Base-by-base conservation (phyloP, 2,329 filamentous ascomycete genomes). In the Meredithiella fracta region DNA sequence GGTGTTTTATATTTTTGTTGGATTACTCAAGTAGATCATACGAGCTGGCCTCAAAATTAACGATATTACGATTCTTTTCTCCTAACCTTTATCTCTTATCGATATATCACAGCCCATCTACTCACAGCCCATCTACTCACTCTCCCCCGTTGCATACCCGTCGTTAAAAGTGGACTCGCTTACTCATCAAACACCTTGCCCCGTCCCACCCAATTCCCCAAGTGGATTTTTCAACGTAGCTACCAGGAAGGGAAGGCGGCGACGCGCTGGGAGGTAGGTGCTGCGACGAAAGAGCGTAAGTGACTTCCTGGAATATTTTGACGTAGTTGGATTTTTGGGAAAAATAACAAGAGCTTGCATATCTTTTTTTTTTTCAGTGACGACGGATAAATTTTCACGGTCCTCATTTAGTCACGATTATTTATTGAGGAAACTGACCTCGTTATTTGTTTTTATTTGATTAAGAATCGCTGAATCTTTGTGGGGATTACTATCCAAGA, bases 91-190 rank as follows among this genome's bases (percentile, higher is more conserved):
- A n/a, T n/a, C n/a, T n/a, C n/a, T n/a, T n/a, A n/a, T n/a, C n/a
- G n/a, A n/a, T n/a, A n/a, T n/a, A n/a, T n/a, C n/a, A n/a, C n/a
- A n/a, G n/a, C n/a, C n/a, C n/a, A n/a, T n/a, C n/a, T 37, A 37
- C 7, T 15, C 34, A 37, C 7, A 7, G n/a, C n/a, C n/a, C n/a
- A n/a, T n/a, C n/a, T n/a, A n/a, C n/a, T 22, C 8, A 20, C 17
- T n/a, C 8, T 2, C n/a, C 15, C 17, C 17, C 17, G 5, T 22
- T 49, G 11, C 8, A 25, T 22, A 26, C 22, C 20, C 53, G 55
- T 47, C 55, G 55, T 56, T 56, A 56, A 56, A 56, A 56, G 55
- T 56, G 55, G 55, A 53, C 11, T 14, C 23, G 53, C 38, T 56
- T 34, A 56, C 34, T 56, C 55, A 56, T 37, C 49, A 47, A 29